Conservation (phyloP, 805 yeast genomes). For the Barnettozyma sp. region DNA sequence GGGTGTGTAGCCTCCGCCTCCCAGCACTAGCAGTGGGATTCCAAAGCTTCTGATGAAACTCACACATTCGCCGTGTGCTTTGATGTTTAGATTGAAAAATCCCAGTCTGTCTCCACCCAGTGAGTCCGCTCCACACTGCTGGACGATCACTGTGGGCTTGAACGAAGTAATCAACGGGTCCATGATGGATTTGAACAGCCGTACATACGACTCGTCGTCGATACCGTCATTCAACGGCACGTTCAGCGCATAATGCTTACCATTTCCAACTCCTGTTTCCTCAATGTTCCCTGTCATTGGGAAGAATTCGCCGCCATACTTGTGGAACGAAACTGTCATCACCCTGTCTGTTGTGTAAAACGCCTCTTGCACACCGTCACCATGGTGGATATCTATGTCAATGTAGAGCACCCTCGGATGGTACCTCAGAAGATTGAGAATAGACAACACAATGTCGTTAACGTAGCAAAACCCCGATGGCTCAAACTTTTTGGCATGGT, state of each 20-base stretch:
- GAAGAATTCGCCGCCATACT: conserved; percentile 78
- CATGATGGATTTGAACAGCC: conserved; percentile 55
- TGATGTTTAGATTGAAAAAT: conserved; percentile 87
- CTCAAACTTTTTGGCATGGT: conserved; percentile 85
- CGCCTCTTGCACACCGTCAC: conserved; percentile 94
- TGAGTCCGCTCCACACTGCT: conserved; percentile 98
- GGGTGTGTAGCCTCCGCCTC: conserved; percentile 99
- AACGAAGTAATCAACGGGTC: conserved; percentile 88
- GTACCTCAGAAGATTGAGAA: conserved; percentile 67
- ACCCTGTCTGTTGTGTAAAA: conserved; percentile 88
- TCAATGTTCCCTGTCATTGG: conserved; percentile 89
- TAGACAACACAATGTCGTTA: conserved; percentile 84
- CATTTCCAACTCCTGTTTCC: conserved; percentile 79
- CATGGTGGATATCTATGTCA: conserved; percentile 90
- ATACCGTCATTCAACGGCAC: conserved; percentile 91
- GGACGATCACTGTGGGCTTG: conserved; percentile 93
- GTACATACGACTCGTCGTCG: conserved; percentile 60
- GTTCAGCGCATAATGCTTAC: conserved; percentile 76
- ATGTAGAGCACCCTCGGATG: conserved; percentile 84
- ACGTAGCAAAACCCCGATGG: conserved; percentile 90
- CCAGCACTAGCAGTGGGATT: conserved; percentile 86
- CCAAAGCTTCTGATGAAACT: conserved; percentile 79
- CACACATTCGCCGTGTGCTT: conserved; percentile 95
- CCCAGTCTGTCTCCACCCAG: conserved; percentile 94
- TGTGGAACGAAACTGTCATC: conserved; percentile 86